Percentiles rank a stretch among this genome's conserved stretches.
phyloP scores from a whole-genome alignment of 371 early-diverging fungal species.

The Mucor racemosus region DNA sequence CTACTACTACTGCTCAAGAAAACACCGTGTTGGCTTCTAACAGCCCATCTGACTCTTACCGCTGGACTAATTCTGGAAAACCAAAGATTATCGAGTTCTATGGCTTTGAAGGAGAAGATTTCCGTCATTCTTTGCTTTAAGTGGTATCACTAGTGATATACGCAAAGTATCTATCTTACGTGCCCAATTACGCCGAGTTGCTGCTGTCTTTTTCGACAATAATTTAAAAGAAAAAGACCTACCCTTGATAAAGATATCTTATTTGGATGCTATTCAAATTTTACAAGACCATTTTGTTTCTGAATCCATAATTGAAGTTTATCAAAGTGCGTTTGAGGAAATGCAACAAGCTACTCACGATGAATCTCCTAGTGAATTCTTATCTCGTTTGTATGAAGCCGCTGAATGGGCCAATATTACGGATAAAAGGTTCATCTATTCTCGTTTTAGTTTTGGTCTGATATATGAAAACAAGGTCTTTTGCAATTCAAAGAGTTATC shows the following conservation, averaged over 20 bases:
- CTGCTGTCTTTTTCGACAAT: neutral
- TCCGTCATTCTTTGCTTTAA: neutral
- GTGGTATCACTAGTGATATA: neutral
- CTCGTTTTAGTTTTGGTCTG: constrained; percentile 9
- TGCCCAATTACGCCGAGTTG: constrained; percentile 7
- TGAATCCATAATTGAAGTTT: neutral
- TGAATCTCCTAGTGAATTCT: constrained; percentile 1
- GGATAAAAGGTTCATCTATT: neutral
- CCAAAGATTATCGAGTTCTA: no score
- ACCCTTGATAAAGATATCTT: neutral
- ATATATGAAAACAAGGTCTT: neutral
- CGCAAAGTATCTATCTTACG: neutral
- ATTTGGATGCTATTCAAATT: neutral
- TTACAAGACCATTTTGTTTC: constrained; percentile 16
- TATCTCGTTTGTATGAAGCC: constrained; percentile 9
- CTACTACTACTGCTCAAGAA: no score
- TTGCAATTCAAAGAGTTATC: neutral
- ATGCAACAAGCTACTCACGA: neutral
- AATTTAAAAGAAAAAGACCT: neutral
- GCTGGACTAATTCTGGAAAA: no score
- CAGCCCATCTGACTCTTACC: no score
- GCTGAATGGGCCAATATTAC: constrained; percentile 9
- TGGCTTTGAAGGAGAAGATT: no score
- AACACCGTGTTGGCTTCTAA: no score
- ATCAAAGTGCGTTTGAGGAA: neutral